phyloP scores from a whole-genome alignment of 768 basidiomycete species.

The Cubamyces sp. region DNA sequence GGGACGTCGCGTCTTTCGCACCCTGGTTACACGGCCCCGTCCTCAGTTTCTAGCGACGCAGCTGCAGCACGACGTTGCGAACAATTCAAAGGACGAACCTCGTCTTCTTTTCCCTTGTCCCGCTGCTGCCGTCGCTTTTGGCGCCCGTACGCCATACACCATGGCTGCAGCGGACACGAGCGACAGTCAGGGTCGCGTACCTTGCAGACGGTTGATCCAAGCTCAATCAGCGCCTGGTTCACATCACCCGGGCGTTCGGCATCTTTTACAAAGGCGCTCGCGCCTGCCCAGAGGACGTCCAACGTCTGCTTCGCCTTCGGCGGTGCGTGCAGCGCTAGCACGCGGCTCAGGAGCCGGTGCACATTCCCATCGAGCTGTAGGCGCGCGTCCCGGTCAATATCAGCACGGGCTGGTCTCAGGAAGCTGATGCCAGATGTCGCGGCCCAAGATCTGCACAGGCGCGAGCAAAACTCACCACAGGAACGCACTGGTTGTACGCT shows the following conservation, averaged over 20 bases:
- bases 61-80: background rate
- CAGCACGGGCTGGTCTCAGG: conserved; percentile 12
- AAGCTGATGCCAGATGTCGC: conserved; percentile 8
- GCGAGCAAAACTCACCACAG: conserved; percentile 65
- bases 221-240: conserved; percentile 93
- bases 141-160: conserved; percentile 68
- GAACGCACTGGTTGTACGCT: conserved; percentile 81
- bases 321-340: conserved; percentile 80
- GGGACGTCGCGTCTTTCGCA: conserved; percentile 18
- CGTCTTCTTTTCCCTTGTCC: conserved; percentile 6
- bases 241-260: conserved; percentile 74
- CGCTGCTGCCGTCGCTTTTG: conserved; percentile 4
- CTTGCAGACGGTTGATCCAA: conserved; percentile 93
- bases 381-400: conserved; percentile 12
- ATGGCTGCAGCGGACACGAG: conserved; percentile 67
- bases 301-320: conserved; percentile 81
- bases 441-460: background rate
- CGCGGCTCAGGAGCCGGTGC: conserved; percentile 78
- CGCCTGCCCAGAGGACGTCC: conserved; percentile 83
- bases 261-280: conserved; percentile 65
- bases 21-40: conserved; percentile 18
- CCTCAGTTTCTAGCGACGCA: conserved; percentile 20
- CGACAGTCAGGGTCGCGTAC: conserved; percentile 77
- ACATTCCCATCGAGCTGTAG: conserved; percentile 88
- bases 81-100: conserved; percentile 10